A percentile compares a stretch with the other conserved stretches of the same genome.
Evolutionary conservation across 495 filamentous ascomycete genomes (phyloP).

Genomic region (Ramalina peruviana): DNA sequence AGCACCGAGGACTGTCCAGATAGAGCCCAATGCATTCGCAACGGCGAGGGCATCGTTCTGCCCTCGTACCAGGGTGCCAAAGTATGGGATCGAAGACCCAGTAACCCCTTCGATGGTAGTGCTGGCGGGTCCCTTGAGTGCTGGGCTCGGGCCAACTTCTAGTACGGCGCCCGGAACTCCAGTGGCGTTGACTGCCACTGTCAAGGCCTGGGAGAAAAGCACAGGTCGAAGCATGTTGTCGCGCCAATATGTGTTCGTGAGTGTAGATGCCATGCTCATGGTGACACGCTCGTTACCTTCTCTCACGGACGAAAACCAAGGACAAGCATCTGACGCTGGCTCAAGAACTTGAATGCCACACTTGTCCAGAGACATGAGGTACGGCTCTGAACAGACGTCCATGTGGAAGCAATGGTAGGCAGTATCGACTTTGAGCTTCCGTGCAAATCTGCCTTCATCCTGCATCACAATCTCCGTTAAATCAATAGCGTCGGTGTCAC

Average conservation of each 20-base stretch:
- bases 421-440: slow-evolving; percentile 29
- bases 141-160: slow-evolving; percentile 44
- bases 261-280: not conserved
- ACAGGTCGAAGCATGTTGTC: slow-evolving; percentile 41
- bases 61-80: slow-evolving; percentile 24
- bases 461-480: slow-evolving; percentile 16
- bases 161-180: slow-evolving; percentile 28
- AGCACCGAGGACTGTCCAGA: slow-evolving; percentile 25
- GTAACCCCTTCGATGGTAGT: slow-evolving; percentile 25
- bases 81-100: slow-evolving; percentile 22
- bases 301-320: slow-evolving; percentile 6
- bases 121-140: slow-evolving; percentile 33
- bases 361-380: slow-evolving; percentile 7
- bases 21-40: slow-evolving; percentile 15
- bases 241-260: slow-evolving; percentile 31
- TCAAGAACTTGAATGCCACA: slow-evolving; percentile 12
- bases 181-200: slow-evolving; percentile 17
- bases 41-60: slow-evolving; percentile 16
- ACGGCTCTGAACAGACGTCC: slow-evolving; percentile 12
- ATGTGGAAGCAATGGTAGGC: slow-evolving; percentile 28
- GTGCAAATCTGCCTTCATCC: slow-evolving; percentile 27
- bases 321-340: not conserved
- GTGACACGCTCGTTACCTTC: not conserved
- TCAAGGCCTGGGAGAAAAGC: slow-evolving; percentile 34
- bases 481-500: slow-evolving; percentile 22